A percentile compares a stretch with the other conserved stretches of the same genome.
phyloP scores from a whole-genome alignment of 176 grass and related monocot genomes.

The Cenchrus americanus region DNA sequence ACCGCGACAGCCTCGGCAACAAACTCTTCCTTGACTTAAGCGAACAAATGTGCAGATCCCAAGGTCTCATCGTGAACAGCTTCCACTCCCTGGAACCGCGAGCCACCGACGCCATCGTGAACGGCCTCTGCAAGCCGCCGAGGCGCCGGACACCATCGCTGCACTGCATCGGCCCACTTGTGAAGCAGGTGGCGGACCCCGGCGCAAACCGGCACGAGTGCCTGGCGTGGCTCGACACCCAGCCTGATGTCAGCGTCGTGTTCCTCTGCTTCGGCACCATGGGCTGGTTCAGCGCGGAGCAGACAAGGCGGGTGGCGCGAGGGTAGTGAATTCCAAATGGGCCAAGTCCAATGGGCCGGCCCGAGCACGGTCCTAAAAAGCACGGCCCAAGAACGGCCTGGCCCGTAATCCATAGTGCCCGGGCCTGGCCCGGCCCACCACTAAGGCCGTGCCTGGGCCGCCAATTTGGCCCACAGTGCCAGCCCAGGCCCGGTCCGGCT shows the following conservation, averaged over 20 bases:
- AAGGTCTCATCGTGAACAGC: constrained; percentile 62
- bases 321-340: too few species aligned
- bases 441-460: too few species aligned
- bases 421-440: too few species aligned
- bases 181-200: neutral
- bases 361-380: too few species aligned
- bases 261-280: constrained; percentile 58
- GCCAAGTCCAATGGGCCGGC: too few species aligned
- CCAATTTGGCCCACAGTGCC: too few species aligned
- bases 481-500: too few species aligned
- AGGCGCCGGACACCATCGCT: constrained; percentile 12
- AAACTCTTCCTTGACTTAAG: constrained; percentile 7
- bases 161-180: constrained; percentile 31
- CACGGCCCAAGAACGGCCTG: neutral
- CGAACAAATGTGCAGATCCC: neutral
- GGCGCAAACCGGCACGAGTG: constrained; percentile 28
- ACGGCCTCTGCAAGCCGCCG: constrained; percentile 12
- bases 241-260: constrained; percentile 52
- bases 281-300: constrained; percentile 23
- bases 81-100: constrained; percentile 56
- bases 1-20: constrained; percentile 42
- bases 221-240: constrained; percentile 53
- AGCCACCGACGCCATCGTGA: constrained; percentile 16
- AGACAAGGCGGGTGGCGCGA: constrained; percentile 35
- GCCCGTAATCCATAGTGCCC: too few species aligned